phyloP scores from a whole-genome alignment of 2,329 filamentous ascomycete species.

The Penicillium paneum region DNA sequence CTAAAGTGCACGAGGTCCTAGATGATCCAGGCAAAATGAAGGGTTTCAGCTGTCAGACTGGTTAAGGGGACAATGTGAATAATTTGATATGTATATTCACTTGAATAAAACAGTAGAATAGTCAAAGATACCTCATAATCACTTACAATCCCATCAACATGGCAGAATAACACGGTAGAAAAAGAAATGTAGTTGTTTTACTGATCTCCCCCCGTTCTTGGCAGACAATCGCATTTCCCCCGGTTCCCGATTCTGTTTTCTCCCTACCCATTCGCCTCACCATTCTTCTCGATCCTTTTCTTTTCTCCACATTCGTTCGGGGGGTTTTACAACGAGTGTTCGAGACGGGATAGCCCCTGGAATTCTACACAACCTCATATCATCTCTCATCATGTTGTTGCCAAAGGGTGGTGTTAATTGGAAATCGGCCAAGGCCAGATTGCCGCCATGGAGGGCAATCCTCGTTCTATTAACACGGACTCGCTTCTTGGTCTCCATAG shows the following conservation, averaged over 20 bases:
- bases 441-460: slow-evolving; percentile 73
- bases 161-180: background rate
- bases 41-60: background rate
- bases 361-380: slow-evolving; percentile 7
- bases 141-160: background rate
- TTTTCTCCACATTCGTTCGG: slow-evolving; percentile 27
- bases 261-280: slow-evolving; percentile 14
- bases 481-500: slow-evolving; percentile 71
- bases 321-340: slow-evolving; percentile 23
- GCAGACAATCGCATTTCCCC: slow-evolving; percentile 15
- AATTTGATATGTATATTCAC: background rate
- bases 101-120: background rate
- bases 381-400: slow-evolving; percentile 80
- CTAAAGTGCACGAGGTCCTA: background rate
- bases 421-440: slow-evolving; percentile 78
- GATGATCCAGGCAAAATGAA: slow-evolving; percentile 6
- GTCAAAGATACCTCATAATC: background rate
- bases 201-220: slow-evolving; percentile 15
- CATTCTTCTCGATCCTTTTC: slow-evolving; percentile 2
- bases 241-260: slow-evolving; percentile 22
- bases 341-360: slow-evolving; percentile 22
- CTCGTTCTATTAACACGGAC: slow-evolving; percentile 70
- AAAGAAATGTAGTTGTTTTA: slow-evolving; percentile 4
- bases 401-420: slow-evolving; percentile 87
- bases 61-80: background rate